Evolutionary conservation across 371 early-diverging fungal genomes (phyloP).

Genomic region (Cokeromyces recurvatus): DNA sequence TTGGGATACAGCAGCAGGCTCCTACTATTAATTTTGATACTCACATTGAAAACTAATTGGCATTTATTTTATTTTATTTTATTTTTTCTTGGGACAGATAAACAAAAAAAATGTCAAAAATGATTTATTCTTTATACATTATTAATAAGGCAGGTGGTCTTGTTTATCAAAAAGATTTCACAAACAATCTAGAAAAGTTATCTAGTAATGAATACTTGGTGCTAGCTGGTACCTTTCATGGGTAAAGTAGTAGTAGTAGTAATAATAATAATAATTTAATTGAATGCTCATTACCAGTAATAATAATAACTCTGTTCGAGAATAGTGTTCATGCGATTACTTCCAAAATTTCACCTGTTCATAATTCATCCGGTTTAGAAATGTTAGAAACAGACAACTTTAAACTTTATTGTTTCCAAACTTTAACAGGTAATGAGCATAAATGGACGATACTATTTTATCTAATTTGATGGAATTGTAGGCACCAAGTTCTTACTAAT

Average conservation of each 20-base stretch:
- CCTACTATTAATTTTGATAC: no score
- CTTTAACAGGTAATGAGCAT: constrained; percentile 88
- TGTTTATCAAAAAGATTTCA: constrained; percentile 89
- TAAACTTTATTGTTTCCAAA: constrained; percentile 88
- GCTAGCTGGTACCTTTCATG: constrained; percentile 95
- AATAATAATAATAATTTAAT: no score
- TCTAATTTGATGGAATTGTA: no score
- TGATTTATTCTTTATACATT: constrained; percentile 91
- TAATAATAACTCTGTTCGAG: no score
- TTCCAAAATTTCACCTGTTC: constrained; percentile 86
- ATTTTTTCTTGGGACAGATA: no score
- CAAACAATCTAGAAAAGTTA: constrained; percentile 73
- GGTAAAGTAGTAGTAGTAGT: constrained; percentile 42
- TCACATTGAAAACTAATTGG: no score
- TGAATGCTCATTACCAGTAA: no score
- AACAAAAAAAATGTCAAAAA: no score
- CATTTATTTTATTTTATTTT: no score
- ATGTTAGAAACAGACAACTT: constrained; percentile 89
- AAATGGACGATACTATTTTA: no score
- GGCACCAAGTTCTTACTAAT: constrained; percentile 93
- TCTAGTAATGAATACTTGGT: constrained; percentile 94
- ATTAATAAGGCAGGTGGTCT: constrained; percentile 97
- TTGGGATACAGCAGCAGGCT: no score
- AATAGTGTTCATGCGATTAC: constrained; percentile 94
- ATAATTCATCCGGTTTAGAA: constrained; percentile 81